A percentile compares a stretch with the other conserved stretches of the same genome.
phyloP scores from a whole-genome alignment of 2,329 filamentous ascomycete genomes.

The Lecanicillium sp. region DNA sequence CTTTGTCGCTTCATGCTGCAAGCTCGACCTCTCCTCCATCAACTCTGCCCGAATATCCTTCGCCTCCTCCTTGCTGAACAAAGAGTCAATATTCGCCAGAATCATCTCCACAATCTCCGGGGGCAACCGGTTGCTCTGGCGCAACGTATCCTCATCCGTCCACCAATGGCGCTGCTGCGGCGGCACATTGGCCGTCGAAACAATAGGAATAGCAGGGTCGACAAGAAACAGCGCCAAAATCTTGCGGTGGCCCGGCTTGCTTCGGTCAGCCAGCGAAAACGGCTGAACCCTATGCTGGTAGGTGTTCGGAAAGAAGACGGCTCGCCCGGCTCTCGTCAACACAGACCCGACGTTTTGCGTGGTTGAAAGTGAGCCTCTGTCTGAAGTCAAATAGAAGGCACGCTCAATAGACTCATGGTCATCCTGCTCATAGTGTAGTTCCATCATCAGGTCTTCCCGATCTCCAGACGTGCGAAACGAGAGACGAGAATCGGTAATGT shows the following conservation, averaged over 20 bases:
- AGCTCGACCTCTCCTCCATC: constrained; percentile 5
- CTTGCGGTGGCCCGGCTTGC: constrained; percentile 47
- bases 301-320: constrained; percentile 48
- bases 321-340: constrained; percentile 34
- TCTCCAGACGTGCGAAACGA: constrained; percentile 37
- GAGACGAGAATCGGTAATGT: constrained; percentile 45
- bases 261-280: constrained; percentile 42
- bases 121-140: constrained; percentile 1
- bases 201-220: constrained; percentile 40
- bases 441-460: constrained; percentile 15
- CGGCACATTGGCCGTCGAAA: constrained; percentile 35
- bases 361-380: constrained; percentile 10
- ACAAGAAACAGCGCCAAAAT: constrained; percentile 54
- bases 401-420: constrained; percentile 25
- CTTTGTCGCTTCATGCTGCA: neutral
- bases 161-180: constrained; percentile 34
- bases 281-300: constrained; percentile 42
- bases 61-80: neutral
- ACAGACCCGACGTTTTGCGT: constrained; percentile 39
- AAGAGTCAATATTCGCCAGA: neutral
- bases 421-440: constrained; percentile 21
- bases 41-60: constrained; percentile 5
- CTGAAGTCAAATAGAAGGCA: constrained; percentile 24
- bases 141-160: neutral
- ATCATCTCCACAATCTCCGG: constrained; percentile 4